Evolutionary conservation across 192 early-diverging fungal genomes (phyloP), one percentile per base, ranked within the genome.

Genomic region (Thamnidium elegans): DNA sequence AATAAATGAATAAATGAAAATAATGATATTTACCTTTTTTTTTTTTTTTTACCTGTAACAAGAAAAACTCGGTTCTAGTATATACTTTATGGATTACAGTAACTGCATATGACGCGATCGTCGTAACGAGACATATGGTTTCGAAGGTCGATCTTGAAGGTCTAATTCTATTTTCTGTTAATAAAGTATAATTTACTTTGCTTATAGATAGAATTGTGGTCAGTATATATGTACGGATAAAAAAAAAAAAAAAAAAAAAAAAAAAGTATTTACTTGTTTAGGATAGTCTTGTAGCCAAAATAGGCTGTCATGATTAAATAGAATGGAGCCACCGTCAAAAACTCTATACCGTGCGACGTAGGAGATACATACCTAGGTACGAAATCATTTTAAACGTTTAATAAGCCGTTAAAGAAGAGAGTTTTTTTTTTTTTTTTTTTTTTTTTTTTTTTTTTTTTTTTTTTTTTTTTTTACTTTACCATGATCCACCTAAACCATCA

Each of bases 291-390:
- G 20, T 59, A 67, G 61, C 78, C 80, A 67, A 72, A 78, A 69
- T 43, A 69, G 44, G 36, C 59, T 63, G 63, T 66, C 61, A 58
- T 67, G 58, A 31, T 11, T 23, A 61, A 65, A 71, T 69, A 81
- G 55, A 76, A 51, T 58, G 72, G 68, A 52, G 51, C 65, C 39
- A 51, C 71, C 32, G 67, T 72, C 3, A 79, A 17, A 19, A 83
- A 77, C 39, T 83, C 81, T 39, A 77, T 66, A 1, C 63, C 76
- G 50, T 83, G 81, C 14, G 71, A 72, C 39, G 77, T 66, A 11
- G 81, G 81, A n/a, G 79, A 77, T 15, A 83, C 63, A 46, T 74
- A 83, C 81, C 81, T 77, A 67, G 42, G 9, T 21, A 21, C n/a
- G 9, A 26, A 26, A 26, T 26, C 26, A 26, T 26, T n/a, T n/a